phyloP scores from a whole-genome alignment of 2,329 filamentous ascomycete species.

The Aspergillus cejpii region DNA sequence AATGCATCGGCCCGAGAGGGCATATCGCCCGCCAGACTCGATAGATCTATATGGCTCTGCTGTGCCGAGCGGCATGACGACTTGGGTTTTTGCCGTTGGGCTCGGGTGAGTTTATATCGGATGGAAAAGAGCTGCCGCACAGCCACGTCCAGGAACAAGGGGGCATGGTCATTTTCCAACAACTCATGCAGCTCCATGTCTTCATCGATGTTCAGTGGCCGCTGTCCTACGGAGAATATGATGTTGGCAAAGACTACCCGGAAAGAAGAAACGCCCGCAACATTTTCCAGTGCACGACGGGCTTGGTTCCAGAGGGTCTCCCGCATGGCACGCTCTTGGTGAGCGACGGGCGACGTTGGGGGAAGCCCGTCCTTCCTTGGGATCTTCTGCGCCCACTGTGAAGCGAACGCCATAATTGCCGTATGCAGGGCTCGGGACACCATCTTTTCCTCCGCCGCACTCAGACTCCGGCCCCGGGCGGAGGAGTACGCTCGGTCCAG shows the following conservation, averaged over 20 bases:
- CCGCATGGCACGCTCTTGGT: conserved; percentile 37
- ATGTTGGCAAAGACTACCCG: conserved; percentile 42
- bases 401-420: conserved; percentile 42
- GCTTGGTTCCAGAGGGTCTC: conserved; percentile 41
- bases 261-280: conserved; percentile 41
- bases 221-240: conserved; percentile 43
- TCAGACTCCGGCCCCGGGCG: conserved; percentile 35
- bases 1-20: conserved; percentile 9
- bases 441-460: conserved; percentile 32
- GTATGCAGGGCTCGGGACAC: conserved; percentile 38
- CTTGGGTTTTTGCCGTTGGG: conserved; percentile 8
- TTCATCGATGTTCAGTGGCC: conserved; percentile 27
- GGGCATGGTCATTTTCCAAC: conserved; percentile 24
- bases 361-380: conserved; percentile 10
- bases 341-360: conserved; percentile 8
- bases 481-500: conserved; percentile 36
- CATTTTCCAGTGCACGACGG: conserved; percentile 33
- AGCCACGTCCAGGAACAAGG: conserved; percentile 37
- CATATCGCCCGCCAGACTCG: background rate
- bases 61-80: background rate
- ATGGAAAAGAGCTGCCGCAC: conserved; percentile 35
- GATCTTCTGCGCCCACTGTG: conserved; percentile 34
- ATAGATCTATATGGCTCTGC: background rate
- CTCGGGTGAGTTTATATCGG: conserved; percentile 18
- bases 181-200: conserved; percentile 14